Conservation (phyloP, 148 eudicot genomes). For the Gaultheria prostrata region DNA sequence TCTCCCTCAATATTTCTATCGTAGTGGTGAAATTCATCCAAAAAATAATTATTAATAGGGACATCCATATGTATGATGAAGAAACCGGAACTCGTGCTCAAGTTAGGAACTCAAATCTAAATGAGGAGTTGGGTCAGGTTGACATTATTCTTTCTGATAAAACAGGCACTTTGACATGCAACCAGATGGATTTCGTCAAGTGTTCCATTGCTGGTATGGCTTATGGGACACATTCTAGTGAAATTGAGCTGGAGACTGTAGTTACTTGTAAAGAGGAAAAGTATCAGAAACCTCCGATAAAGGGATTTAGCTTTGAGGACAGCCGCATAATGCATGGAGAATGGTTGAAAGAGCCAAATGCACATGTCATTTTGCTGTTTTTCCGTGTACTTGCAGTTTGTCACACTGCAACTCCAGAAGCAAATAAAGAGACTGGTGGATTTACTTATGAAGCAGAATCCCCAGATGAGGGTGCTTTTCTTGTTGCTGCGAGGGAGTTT, state of each 20-base stretch:
- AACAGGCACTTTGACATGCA: slow-evolving; percentile 96
- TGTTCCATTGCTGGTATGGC: slow-evolving; percentile 84
- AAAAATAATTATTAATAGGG: slow-evolving; percentile 77
- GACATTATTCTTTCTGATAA: slow-evolving; percentile 97
- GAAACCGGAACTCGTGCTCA: slow-evolving; percentile 84
- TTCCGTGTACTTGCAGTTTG: slow-evolving; percentile 82
- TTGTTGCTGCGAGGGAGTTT: slow-evolving; percentile 93
- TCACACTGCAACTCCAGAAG: slow-evolving; percentile 92
- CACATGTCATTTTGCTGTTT: slow-evolving; percentile 54
- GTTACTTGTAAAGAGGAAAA: slow-evolving; percentile 55
- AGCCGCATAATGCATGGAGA: slow-evolving; percentile 61
- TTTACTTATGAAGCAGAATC: slow-evolving; percentile 89
- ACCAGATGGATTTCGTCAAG: slow-evolving; percentile 93
- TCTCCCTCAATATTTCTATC: slow-evolving; percentile 87
- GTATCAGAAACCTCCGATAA: slow-evolving; percentile 43
- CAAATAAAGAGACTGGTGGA: slow-evolving; percentile 65
- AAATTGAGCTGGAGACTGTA: slow-evolving; percentile 80
- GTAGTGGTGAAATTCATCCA: slow-evolving; percentile 94
- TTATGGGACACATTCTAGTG: slow-evolving; percentile 72
- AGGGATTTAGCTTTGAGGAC: slow-evolving; percentile 90
- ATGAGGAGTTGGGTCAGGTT: slow-evolving; percentile 93
- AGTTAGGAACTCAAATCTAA: slow-evolving; percentile 87
- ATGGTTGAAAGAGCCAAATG: slow-evolving; percentile 69
- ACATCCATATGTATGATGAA: slow-evolving; percentile 79
- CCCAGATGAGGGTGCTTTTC: slow-evolving; percentile 93